These are phyloP conservation scores for Penicillium sp. DNA, from an alignment of 2,329 filamentous ascomycete species.

Conservation along the genomic window DNA sequence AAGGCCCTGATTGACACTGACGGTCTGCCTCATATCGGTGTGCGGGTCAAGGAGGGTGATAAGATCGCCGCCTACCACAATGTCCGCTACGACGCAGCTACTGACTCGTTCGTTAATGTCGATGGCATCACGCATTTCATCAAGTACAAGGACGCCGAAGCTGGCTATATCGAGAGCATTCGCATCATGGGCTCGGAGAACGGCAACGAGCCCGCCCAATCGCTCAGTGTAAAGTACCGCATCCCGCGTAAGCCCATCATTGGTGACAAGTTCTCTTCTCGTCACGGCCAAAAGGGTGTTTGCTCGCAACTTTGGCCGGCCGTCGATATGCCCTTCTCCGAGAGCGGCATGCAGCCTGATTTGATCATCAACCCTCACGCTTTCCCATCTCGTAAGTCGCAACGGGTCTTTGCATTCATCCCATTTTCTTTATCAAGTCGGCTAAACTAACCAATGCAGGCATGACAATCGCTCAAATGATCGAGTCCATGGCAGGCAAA, in stretches of 20 bases:
- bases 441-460: slow-evolving; percentile 25
- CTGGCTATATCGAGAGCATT: slow-evolving; percentile 88
- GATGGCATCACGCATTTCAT: slow-evolving; percentile 85
- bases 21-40: slow-evolving; percentile 79
- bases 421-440: background rate
- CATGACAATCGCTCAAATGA: slow-evolving; percentile 99
- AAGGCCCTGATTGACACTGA: slow-evolving; percentile 79
- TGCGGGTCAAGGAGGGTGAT: slow-evolving; percentile 76
- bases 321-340: slow-evolving; percentile 93
- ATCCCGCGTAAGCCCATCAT: slow-evolving; percentile 89
- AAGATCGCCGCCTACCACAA: slow-evolving; percentile 87
- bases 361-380: slow-evolving; percentile 99
- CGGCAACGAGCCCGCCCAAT: slow-evolving; percentile 80
- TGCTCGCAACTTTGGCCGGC: slow-evolving; percentile 94
- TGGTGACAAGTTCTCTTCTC: slow-evolving; percentile 98
- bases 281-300: slow-evolving; percentile 98
- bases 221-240: slow-evolving; percentile 88
- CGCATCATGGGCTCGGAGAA: slow-evolving; percentile 84
- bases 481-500: slow-evolving; percentile 95
- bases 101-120: slow-evolving; percentile 76
- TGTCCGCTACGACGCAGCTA: slow-evolving; percentile 71
- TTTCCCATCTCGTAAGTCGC: slow-evolving; percentile 77
- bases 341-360: slow-evolving; percentile 94
- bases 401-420: background rate
- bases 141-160: slow-evolving; percentile 91